Evolutionary conservation across 306 rosid species (phyloP).

Genomic region (Gillenia trifoliata): DNA sequence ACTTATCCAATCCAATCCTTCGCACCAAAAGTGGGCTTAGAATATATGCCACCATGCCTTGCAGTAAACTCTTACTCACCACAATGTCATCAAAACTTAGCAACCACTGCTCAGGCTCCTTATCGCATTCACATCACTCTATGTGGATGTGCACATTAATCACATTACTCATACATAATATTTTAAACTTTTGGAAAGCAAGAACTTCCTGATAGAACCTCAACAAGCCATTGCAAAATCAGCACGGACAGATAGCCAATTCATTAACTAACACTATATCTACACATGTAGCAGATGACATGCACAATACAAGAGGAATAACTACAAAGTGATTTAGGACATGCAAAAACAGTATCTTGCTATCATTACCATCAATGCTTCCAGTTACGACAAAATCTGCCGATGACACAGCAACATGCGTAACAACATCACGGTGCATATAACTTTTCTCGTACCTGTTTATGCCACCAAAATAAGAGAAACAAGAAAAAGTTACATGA

Average conservation of each 20-base stretch:
- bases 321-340: neutral
- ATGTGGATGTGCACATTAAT: neutral
- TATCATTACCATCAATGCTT: conserved; percentile 78
- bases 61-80: neutral
- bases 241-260: neutral
- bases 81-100: neutral
- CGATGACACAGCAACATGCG: conserved; percentile 87
- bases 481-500: neutral
- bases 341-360: neutral
- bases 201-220: neutral
- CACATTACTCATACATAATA: neutral
- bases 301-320: neutral
- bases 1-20: too few species aligned
- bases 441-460: conserved; percentile 95
- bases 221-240: neutral
- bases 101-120: neutral
- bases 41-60: neutral
- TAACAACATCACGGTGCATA: conserved; percentile 96
- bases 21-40: too few species aligned
- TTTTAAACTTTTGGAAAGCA: neutral
- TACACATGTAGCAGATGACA: neutral
- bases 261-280: neutral
- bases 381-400: conserved; percentile 91
- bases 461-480: neutral
- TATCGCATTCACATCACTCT: neutral